Base-by-base conservation (phyloP, 2,329 filamentous ascomycete genomes). In the Botrytis hyacinthi region DNA sequence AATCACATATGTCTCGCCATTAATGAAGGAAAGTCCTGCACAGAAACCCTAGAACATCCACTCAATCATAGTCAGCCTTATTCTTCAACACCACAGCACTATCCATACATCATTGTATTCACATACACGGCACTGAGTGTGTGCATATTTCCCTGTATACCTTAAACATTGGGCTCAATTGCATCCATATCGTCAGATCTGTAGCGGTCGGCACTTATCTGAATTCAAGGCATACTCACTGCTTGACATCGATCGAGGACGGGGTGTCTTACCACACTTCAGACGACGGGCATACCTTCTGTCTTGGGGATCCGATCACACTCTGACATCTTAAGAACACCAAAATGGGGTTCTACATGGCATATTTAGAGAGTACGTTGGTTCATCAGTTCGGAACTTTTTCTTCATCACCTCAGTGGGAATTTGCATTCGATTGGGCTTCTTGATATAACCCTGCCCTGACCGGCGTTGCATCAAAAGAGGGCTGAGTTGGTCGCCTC, bases 291-390 rank as follows among this genome's bases (percentile, higher is more conserved):
- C 74, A 73, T 66, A 73, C 54, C 73, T 74, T 72, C 77, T 78
- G 72, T 76, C 76, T 54, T 75, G 71, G 73, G 69, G 63, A 75
- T 77, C 72, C 69, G 61, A 73, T 76, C 76, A 74, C 63, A 75
- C 69, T 73, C 70, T 71, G 68, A 72, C 75, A 72, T 69, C 44
- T 67, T n/a, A 72, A 76, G 60, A 71, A 75, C 67, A 74, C 54
- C 70, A 86, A 78, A 76, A 91, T 91, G 89, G 86, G 89, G 76
- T 91, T 90, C 80, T 91, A 91, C 80, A 91, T 91, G 86, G 79
- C 79, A 79, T 81, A 81, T 79, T 73, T 81, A 74, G 80, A 80
- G 77, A 80, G 80, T 81, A 81, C 76, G 80, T 81, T 65, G 73
- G 76, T 77, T 73, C 73, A 77, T 70, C 76, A 63, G 73, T 76